These are phyloP conservation scores for Calonectria honghensis DNA, from an alignment of 2,329 filamentous ascomycete species.

Conservation along the genomic window DNA sequence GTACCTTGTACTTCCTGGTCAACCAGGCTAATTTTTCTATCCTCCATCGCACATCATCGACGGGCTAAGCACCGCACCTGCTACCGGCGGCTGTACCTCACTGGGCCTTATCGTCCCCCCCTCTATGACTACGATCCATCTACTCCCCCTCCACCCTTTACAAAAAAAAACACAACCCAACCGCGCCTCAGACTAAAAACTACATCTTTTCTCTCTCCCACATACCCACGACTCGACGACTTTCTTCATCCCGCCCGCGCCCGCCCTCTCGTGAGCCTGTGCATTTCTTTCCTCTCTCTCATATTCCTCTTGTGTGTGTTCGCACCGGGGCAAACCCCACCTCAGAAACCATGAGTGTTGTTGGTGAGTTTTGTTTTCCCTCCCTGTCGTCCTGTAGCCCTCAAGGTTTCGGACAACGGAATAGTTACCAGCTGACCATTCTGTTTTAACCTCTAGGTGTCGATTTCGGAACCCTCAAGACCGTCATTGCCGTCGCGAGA, in stretches of 20 bases:
- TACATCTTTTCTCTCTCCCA: constrained; percentile 42
- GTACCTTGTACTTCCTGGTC: constrained; percentile 19
- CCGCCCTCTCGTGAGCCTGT: constrained; percentile 49
- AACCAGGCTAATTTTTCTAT: constrained; percentile 7
- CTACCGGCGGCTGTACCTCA: constrained; percentile 10
- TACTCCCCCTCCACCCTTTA: constrained; percentile 35
- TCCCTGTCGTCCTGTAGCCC: constrained; percentile 24
- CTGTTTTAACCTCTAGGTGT: constrained; percentile 75
- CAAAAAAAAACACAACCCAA: constrained; percentile 42
- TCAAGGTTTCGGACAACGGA: not conserved
- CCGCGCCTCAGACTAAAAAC: constrained; percentile 30
- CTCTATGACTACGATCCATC: constrained; percentile 29
- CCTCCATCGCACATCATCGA: constrained; percentile 6
- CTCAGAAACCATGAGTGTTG: constrained; percentile 71
- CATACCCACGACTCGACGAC: constrained; percentile 33
- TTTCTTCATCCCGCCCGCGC: constrained; percentile 39
- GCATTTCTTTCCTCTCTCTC: constrained; percentile 38
- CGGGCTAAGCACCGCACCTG: constrained; percentile 21
- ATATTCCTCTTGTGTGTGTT: constrained; percentile 44
- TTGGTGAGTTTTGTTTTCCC: constrained; percentile 64
- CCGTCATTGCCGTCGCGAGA: constrained; percentile 96
- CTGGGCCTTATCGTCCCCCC: constrained; percentile 32
- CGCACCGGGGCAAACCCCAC: constrained; percentile 52
- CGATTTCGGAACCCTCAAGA: constrained; percentile 97
- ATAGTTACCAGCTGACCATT: constrained; percentile 45